Conservation (phyloP, 148 eudicot species). For the Nepenthes mirabilis region DNA sequence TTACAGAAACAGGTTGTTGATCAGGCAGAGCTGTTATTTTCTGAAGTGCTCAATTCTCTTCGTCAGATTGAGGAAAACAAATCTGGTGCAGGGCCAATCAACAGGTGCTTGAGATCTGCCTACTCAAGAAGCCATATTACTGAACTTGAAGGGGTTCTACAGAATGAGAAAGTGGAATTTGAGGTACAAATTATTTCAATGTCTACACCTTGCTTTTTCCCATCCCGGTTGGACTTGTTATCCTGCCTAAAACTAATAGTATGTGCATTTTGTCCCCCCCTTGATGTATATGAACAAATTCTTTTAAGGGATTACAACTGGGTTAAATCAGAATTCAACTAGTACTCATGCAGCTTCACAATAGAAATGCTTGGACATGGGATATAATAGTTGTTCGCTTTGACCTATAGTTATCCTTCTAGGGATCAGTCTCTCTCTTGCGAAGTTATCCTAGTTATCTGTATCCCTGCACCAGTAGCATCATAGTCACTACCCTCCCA, state of each 20-base stretch:
- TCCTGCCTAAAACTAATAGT: too few species aligned
- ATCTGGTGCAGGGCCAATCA: conserved; percentile 21
- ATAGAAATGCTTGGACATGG: too few species aligned
- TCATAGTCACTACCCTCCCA: neutral
- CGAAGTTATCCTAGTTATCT: neutral
- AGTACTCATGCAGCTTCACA: too few species aligned
- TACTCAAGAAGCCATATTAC: conserved; percentile 39
- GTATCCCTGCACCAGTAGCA: neutral
- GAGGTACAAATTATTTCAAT: conserved; percentile 29
- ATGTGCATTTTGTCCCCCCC: too few species aligned
- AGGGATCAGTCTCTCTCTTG: too few species aligned
- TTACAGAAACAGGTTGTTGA: conserved; percentile 40
- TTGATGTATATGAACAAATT: too few species aligned
- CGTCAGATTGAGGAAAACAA: conserved; percentile 43
- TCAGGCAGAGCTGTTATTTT: conserved; percentile 59
- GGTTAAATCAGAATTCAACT: too few species aligned
- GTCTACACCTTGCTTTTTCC: too few species aligned
- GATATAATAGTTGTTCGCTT: too few species aligned
- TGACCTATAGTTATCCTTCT: too few species aligned
- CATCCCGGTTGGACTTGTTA: too few species aligned
- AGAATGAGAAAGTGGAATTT: conserved; percentile 57
- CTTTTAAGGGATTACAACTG: too few species aligned
- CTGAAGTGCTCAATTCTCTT: conserved; percentile 67
- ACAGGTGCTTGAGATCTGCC: conserved; percentile 16
- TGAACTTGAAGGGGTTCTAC: conserved; percentile 53